Conservation (phyloP, 768 basidiomycete species). For the Trametes gibbosa region DNA sequence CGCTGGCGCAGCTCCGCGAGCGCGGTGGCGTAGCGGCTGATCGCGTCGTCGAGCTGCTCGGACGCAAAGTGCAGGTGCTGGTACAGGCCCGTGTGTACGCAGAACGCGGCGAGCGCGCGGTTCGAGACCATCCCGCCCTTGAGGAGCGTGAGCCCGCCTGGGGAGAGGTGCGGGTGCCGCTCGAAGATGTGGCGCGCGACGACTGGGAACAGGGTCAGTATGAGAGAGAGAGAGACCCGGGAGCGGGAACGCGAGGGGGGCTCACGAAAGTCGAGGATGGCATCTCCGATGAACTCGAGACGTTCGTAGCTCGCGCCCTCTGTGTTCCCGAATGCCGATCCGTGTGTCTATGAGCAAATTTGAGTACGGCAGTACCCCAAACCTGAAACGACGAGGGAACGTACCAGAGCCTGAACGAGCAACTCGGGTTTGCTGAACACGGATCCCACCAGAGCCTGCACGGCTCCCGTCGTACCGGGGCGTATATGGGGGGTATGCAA, state of each 20-base stretch:
- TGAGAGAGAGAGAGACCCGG: background rate
- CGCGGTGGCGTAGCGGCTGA: slow-evolving; percentile 51
- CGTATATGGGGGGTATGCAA: background rate
- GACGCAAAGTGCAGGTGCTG: slow-evolving; percentile 60
- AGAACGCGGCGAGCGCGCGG: slow-evolving; percentile 70
- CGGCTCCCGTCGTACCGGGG: slow-evolving; percentile 19
- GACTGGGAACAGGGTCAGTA: slow-evolving; percentile 42
- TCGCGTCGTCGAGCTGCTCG: slow-evolving; percentile 44
- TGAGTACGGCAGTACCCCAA: background rate
- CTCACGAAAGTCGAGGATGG: slow-evolving; percentile 80
- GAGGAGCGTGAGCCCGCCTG: slow-evolving; percentile 74
- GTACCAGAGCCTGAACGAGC: slow-evolving; percentile 70
- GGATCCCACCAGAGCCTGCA: slow-evolving; percentile 62
- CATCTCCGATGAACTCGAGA: slow-evolving; percentile 85
- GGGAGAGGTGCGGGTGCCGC: slow-evolving; percentile 59
- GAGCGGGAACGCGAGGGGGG: slow-evolving; percentile 3
- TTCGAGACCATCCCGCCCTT: slow-evolving; percentile 91
- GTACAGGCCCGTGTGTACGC: slow-evolving; percentile 65
- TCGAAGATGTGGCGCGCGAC: slow-evolving; percentile 69
- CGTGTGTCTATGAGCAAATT: slow-evolving; percentile 55
- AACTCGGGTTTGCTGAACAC: slow-evolving; percentile 61
- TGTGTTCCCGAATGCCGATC: slow-evolving; percentile 44
- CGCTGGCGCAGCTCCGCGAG: slow-evolving; percentile 44
- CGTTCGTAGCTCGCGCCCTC: slow-evolving; percentile 58
- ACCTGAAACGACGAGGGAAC: slow-evolving; percentile 16